These are phyloP conservation scores for Dunaliella primolecta DNA, from an alignment of 139 green algal genomes.

Conservation along the genomic window DNA sequence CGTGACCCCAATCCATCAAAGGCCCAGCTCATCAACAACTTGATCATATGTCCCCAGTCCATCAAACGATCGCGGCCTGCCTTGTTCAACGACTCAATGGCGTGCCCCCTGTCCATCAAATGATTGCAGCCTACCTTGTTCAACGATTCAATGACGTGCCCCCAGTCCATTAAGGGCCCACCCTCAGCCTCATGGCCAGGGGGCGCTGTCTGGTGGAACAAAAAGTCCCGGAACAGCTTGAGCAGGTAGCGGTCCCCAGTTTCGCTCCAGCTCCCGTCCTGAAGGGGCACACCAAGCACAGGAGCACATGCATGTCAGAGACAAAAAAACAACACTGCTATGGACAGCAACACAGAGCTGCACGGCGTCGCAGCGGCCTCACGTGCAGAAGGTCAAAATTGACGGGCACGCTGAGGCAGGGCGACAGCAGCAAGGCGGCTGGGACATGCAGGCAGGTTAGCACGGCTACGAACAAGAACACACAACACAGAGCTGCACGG, in stretches of 20 bases:
- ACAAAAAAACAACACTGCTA: background rate
- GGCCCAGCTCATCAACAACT: too few relatives aligned
- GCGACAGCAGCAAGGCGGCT: too few relatives aligned
- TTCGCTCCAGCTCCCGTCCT: constrained; percentile 48
- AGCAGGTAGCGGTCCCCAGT: constrained; percentile 85
- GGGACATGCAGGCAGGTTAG: too few relatives aligned
- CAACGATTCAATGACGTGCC: constrained; percentile 77
- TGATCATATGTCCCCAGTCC: too few relatives aligned
- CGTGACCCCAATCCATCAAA: too few relatives aligned
- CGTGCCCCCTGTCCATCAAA: constrained; percentile 84
- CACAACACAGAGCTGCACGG: too few relatives aligned
- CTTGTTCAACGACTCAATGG: constrained; percentile 88
- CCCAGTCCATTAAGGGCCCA: constrained; percentile 79
- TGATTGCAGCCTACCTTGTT: constrained; percentile 90
- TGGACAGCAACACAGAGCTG: background rate
- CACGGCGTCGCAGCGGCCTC: too few relatives aligned
- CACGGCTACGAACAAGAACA: too few relatives aligned
- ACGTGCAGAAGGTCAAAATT: too few relatives aligned
- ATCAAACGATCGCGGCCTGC: too few relatives aligned
- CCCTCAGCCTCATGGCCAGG: constrained; percentile 42
- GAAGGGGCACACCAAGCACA: constrained; percentile 1
- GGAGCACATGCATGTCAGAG: background rate
- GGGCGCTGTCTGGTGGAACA: constrained; percentile 77
- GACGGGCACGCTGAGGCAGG: too few relatives aligned
- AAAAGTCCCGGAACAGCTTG: constrained; percentile 91